phyloP scores from a whole-genome alignment of 805 yeast species.

The Pichia paraexigua region DNA sequence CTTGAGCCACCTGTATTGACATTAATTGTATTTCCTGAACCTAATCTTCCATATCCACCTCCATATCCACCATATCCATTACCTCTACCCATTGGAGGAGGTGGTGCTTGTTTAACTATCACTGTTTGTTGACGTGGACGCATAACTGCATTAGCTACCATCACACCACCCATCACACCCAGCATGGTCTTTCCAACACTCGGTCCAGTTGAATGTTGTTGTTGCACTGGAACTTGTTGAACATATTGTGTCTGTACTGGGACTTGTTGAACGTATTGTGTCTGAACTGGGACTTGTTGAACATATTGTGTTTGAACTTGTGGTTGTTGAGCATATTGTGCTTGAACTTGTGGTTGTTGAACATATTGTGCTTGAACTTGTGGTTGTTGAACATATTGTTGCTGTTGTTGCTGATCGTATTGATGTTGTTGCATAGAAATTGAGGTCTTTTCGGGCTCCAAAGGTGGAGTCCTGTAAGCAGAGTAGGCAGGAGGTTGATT shows the following conservation, averaged over 20 bases:
- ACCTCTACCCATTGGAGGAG: background rate
- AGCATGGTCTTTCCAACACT: constrained; percentile 3
- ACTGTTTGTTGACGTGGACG: background rate
- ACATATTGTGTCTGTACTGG: background rate
- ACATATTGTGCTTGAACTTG: background rate
- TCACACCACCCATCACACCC: constrained; percentile 7
- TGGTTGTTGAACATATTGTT: background rate
- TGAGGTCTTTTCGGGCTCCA: background rate
- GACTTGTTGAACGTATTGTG: background rate
- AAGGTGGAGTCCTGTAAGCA: background rate
- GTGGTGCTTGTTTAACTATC: background rate
- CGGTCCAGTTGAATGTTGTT: background rate
- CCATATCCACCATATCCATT: background rate
- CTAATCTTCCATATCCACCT: background rate
- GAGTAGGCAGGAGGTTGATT: background rate
- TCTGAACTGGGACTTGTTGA: background rate
- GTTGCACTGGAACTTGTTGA: background rate
- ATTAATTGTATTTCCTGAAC: background rate
- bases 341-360: background rate
- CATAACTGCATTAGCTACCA: constrained; percentile 1
- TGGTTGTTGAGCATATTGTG: background rate
- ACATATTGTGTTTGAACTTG: background rate
- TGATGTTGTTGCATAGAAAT: background rate
- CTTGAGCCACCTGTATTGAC: background rate
- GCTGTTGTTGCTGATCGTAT: background rate